A percentile compares a stretch with the other conserved stretches of the same genome.
Conservation (phyloP, 805 yeast species). For the Lachancea meyersii region DNA sequence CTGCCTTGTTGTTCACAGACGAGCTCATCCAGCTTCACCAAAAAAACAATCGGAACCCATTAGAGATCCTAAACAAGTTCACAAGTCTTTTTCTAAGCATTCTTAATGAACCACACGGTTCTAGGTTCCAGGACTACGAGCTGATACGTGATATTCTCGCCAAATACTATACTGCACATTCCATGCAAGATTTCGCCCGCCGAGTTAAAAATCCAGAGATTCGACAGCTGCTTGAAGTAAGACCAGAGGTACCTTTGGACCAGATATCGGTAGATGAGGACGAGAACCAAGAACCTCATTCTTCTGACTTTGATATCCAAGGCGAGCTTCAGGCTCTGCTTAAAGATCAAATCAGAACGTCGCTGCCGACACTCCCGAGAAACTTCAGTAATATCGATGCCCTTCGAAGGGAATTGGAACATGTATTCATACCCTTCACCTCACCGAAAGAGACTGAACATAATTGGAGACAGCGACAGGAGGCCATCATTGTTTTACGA, state of each 20-base stretch:
- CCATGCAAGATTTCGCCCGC: conserved; percentile 10
- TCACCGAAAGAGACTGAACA: conserved; percentile 74
- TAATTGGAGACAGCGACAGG: conserved; percentile 78
- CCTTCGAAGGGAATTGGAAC: conserved; percentile 25
- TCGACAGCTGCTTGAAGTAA: not conserved
- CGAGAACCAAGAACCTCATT: not conserved
- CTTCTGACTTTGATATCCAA: conserved; percentile 16
- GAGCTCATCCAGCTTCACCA: conserved; percentile 23
- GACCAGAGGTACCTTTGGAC: not conserved
- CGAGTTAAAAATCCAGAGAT: conserved; percentile 2
- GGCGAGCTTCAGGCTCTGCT: conserved; percentile 20
- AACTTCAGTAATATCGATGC: conserved; percentile 9
- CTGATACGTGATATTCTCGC: conserved; percentile 23
- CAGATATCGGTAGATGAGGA: conserved; percentile 2
- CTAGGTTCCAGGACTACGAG: conserved; percentile 21
- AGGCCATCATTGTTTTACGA: conserved; percentile 50
- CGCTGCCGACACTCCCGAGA: not conserved
- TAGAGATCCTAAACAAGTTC: conserved; percentile 28
- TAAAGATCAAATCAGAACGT: conserved; percentile 2
- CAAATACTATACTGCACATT: conserved; percentile 17
- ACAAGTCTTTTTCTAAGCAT: conserved; percentile 31
- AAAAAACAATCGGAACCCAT: conserved; percentile 29
- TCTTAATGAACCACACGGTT: conserved; percentile 26
- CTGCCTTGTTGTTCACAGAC: conserved; percentile 20
- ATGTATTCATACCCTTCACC: conserved; percentile 40